phyloP scores from a whole-genome alignment of 805 yeast species.

The Lachancea sp. region DNA sequence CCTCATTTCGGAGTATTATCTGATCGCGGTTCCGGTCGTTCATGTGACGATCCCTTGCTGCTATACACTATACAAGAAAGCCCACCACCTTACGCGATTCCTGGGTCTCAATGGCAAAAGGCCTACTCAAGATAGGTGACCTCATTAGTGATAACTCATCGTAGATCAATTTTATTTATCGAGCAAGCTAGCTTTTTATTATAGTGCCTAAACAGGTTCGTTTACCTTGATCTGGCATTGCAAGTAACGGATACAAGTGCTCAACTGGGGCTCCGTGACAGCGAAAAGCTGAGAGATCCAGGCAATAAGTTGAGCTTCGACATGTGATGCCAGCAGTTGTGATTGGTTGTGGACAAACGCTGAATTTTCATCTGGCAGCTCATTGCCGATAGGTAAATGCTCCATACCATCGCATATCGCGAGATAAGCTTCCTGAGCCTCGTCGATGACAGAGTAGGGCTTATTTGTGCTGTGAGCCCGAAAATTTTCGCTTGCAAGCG shows the following conservation, averaged over 20 bases:
- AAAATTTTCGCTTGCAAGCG: conserved; percentile 11
- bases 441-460: conserved; percentile 18
- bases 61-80: too few relatives aligned
- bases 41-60: too few relatives aligned
- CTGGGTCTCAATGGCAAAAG: too few relatives aligned
- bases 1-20: too few relatives aligned
- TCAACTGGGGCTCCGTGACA: neutral
- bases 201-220: neutral
- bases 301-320: neutral
- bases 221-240: neutral
- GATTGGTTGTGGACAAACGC: too few relatives aligned
- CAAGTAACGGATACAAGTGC: neutral
- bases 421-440: conserved; percentile 23
- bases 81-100: too few relatives aligned
- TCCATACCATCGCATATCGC: conserved; percentile 13
- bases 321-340: neutral
- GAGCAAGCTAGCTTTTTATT: too few relatives aligned
- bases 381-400: neutral
- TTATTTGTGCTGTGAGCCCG: neutral
- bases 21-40: too few relatives aligned
- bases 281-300: neutral
- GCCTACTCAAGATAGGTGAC: too few relatives aligned
- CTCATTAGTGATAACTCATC: too few relatives aligned
- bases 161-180: too few relatives aligned
- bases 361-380: neutral